A percentile compares a stretch with the other conserved stretches of the same genome.
These are phyloP conservation scores for Parasarocladium wereldwijsianum DNA, from an alignment of 2,329 filamentous ascomycete species.

Conservation along the genomic window DNA sequence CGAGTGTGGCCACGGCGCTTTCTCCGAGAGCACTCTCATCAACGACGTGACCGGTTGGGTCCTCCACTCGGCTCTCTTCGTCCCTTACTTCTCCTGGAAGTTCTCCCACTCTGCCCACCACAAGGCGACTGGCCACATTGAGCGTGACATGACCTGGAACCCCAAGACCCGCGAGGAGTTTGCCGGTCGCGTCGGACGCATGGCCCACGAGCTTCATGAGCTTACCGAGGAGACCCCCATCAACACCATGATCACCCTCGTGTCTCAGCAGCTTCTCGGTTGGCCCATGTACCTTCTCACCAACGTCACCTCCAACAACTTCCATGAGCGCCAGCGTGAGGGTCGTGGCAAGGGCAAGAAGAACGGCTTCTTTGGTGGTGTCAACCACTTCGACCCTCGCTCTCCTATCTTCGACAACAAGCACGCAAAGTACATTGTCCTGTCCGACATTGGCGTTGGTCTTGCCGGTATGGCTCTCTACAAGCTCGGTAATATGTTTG, in stretches of 20 bases:
- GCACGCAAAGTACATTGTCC: conserved; percentile 72
- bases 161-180: conserved; percentile 78
- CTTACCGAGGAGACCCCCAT: conserved; percentile 91
- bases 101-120: conserved; percentile 99
- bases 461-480: conserved; percentile 48
- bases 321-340: conserved; percentile 80
- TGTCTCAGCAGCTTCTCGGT: conserved; percentile 78
- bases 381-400: conserved; percentile 87
- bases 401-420: conserved; percentile 86
- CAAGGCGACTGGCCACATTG: conserved; percentile 95
- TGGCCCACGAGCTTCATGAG: conserved; percentile 73
- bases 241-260: conserved; percentile 56
- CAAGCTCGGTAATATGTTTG: conserved; percentile 61
- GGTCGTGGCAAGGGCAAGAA: conserved; percentile 85
- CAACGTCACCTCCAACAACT: conserved; percentile 95
- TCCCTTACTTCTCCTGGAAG: conserved; percentile 99
- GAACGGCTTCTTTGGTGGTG: conserved; percentile 66
- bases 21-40: conserved; percentile 79
- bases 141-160: conserved; percentile 98
- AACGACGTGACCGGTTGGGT: conserved; percentile 92
- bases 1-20: conserved; percentile 94
- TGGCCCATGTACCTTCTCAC: conserved; percentile 85
- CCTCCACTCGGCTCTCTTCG: conserved; percentile 73
- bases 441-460: conserved; percentile 72
- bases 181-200: conserved; percentile 56